Base-by-base conservation (phyloP, 1,284 basidiomycete species). In the Hemileia vastatrix region DNA sequence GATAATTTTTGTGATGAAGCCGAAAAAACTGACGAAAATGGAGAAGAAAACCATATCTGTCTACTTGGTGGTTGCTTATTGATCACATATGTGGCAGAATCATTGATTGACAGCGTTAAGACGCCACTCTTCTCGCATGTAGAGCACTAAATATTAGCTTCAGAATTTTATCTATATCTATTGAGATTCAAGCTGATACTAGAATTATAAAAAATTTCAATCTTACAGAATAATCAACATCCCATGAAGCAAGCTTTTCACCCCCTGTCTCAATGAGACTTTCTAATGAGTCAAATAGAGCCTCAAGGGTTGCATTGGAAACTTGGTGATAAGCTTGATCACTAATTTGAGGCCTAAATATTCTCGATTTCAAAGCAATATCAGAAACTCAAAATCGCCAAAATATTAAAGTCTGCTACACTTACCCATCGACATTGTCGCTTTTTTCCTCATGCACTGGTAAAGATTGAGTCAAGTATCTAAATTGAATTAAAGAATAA, bases 21-120 rank as follows among this genome's bases (percentile, higher is more conserved):
- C 2, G 4, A n/a, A 47, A 52, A 5, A 23, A 50, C 59, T 48
- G 2, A 63, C 60, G 60, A 63, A 21, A 63, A 50, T 1, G 60
- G 60, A 13, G 60, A 63, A 6, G 60, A 63, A 3, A 63, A 47
- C 60, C 60, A 63, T 6, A 63, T 63, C 31, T 63, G 60, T 51
- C 56, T 63, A 24, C 50, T 63, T 3, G 60, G 60, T 2, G 60
- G 60, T 32, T 63, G 60, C 32, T 63, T 63, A 32, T 63, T 63
- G 2, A 63, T 15, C 6, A 63, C 60, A 32, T 63, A 63, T 4
- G 60, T 63, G 0, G 53, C 60, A 40, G 6, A 21, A 4, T 51
- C 21, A n/a, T 47, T 47, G 47, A 63, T 50, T 4, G 53, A 56
- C 23, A 63, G 56, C 11, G 53, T 55, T 48, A 63, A 55, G 18